Percentiles rank a stretch among this genome's conserved stretches.
Conservation (phyloP, 2,329 filamentous ascomycete genomes). For the Hypocrella siamensis region DNA sequence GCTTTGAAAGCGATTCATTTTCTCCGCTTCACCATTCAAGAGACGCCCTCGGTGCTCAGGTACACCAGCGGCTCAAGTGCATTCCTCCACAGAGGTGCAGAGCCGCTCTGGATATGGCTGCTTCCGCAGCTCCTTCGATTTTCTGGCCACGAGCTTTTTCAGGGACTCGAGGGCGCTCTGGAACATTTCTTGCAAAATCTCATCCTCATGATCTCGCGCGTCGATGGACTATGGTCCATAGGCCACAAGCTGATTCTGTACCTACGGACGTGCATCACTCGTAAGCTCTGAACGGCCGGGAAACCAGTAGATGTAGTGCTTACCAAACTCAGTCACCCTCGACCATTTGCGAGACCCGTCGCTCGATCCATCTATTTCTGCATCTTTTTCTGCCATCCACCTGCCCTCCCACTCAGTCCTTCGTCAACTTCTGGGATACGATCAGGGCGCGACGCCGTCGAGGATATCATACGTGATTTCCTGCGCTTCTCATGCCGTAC, state of each 20-base stretch:
- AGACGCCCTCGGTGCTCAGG: constrained; percentile 55
- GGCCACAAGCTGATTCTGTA: constrained; percentile 28
- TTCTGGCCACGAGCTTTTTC: constrained; percentile 34
- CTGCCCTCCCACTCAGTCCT: constrained; percentile 25
- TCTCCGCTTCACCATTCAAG: constrained; percentile 56
- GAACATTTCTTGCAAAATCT: constrained; percentile 35
- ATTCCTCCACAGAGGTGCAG: constrained; percentile 36
- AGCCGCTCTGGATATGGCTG: constrained; percentile 51
- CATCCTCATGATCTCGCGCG: constrained; percentile 26
- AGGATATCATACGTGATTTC: constrained; percentile 24
- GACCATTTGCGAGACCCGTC: constrained; percentile 18
- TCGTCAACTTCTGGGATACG: constrained; percentile 16
- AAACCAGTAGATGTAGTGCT: constrained; percentile 3
- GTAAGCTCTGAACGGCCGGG: constrained; percentile 14
- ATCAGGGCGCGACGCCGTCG: constrained; percentile 8
- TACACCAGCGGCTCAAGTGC: constrained; percentile 22
- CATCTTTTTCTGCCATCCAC: constrained; percentile 11
- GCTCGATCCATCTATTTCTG: constrained; percentile 10
- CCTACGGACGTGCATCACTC: constrained; percentile 28
- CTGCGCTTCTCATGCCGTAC: constrained; percentile 25
- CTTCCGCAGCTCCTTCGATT: constrained; percentile 42
- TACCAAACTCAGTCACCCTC: constrained; percentile 14
- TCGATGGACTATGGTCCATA: constrained; percentile 31
- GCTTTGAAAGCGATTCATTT: constrained; percentile 63
- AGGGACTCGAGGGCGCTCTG: constrained; percentile 33